phyloP scores from a whole-genome alignment of 169 alveolate genomes.

The Cryptosporidium ryanae region DNA sequence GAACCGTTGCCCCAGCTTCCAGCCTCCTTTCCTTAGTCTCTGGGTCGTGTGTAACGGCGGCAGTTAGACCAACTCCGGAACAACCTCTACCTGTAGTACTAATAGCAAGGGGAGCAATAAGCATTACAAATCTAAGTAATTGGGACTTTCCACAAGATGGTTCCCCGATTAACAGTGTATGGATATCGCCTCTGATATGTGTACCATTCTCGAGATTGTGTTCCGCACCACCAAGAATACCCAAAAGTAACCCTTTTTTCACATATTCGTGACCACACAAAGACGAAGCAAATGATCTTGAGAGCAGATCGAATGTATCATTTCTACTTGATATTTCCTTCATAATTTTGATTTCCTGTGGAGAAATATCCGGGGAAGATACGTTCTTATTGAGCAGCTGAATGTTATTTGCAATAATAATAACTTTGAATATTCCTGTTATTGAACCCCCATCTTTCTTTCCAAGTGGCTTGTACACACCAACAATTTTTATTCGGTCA shows the following conservation, averaged over 20 bases:
- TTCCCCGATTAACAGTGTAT: conserved; percentile 97
- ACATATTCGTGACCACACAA: conserved; percentile 95
- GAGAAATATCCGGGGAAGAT: conserved; percentile 81
- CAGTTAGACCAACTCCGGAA: conserved; percentile 99
- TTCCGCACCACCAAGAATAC: conserved; percentile 95
- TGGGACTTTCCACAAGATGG: conserved; percentile 99
- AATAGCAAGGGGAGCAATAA: conserved; percentile 93
- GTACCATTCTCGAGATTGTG: conserved; percentile 90
- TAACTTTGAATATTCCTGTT: conserved; percentile 91
- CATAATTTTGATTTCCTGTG: conserved; percentile 84
- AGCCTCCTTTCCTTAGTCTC: conserved; percentile 94
- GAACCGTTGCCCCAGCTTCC: conserved; percentile 99
- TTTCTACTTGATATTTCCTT: conserved; percentile 84
- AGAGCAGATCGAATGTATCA: conserved; percentile 90
- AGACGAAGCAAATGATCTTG: conserved; percentile 96
- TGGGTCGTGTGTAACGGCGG: conserved; percentile 96
- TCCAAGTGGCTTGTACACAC: conserved; percentile 93
- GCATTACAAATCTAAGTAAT: conserved; percentile 90
- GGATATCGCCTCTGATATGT: conserved; percentile 98
- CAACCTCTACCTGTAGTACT: conserved; percentile 99
- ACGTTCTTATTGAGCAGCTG: conserved; percentile 80
- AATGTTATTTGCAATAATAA: conserved; percentile 92
- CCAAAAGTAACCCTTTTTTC: conserved; percentile 93
- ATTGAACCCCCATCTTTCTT: conserved; percentile 82
- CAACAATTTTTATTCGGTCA: conserved; percentile 95